phyloP scores from a whole-genome alignment of 208 protist genomes.

The Trypanosoma avium region DNA sequence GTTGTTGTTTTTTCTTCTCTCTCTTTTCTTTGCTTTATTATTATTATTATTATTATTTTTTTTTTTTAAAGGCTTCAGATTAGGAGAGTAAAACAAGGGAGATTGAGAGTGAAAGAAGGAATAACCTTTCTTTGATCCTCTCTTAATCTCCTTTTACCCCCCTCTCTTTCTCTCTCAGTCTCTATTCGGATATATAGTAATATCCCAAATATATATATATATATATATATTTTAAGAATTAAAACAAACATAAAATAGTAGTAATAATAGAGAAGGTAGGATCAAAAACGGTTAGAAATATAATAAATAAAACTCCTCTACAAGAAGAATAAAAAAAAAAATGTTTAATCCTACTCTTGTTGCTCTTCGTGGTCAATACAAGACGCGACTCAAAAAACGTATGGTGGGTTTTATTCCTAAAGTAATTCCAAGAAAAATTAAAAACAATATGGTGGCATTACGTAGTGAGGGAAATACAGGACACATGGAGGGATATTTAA shows the following conservation, averaged over 20 bases:
- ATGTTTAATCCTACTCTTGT: slow-evolving; percentile 14
- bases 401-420: slow-evolving; percentile 88
- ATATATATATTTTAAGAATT: too few species aligned
- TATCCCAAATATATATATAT: too few species aligned
- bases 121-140: too few species aligned
- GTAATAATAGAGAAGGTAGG: background rate
- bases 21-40: slow-evolving; percentile 10
- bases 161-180: too few species aligned
- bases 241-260: too few species aligned
- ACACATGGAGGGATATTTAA: slow-evolving; percentile 82
- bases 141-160: too few species aligned
- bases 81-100: too few species aligned
- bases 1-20: background rate
- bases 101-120: too few species aligned
- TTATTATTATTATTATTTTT: too few species aligned
- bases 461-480: slow-evolving; percentile 86
- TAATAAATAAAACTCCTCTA: too few species aligned
- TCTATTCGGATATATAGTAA: too few species aligned
- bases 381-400: slow-evolving; percentile 84
- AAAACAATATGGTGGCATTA: slow-evolving; percentile 78
- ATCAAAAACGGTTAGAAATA: background rate
- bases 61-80: too few species aligned
- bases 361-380: slow-evolving; percentile 71
- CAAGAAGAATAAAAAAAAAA: background rate
- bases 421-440: slow-evolving; percentile 81